A percentile compares a stretch with the other conserved stretches of the same genome.
Evolutionary conservation across 768 basidiomycete genomes (phyloP).

Genomic region (Favolaschia claudopus): DNA sequence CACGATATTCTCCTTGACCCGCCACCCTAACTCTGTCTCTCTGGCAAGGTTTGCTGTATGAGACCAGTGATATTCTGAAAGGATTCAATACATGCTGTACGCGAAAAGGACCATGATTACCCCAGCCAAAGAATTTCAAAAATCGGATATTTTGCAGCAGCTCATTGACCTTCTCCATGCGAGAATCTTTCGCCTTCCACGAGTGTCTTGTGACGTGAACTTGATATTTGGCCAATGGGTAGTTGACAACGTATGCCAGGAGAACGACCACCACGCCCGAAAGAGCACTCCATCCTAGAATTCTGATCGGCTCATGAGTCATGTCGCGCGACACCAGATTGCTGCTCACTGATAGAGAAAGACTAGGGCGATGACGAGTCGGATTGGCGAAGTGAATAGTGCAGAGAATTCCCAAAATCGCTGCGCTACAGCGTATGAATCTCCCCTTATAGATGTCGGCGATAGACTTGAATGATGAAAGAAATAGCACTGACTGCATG

Average conservation of each 20-base stretch:
- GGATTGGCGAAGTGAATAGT: conserved; percentile 67
- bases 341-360: conserved; percentile 74
- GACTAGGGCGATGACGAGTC: conserved; percentile 68
- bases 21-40: conserved; percentile 71
- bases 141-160: conserved; percentile 78
- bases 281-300: conserved; percentile 82
- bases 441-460: too few species aligned
- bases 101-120: conserved; percentile 42
- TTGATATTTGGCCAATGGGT: conserved; percentile 71
- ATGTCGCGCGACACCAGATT: background rate
- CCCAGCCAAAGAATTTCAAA: conserved; percentile 81
- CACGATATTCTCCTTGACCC: conserved; percentile 68
- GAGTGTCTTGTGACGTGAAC: conserved; percentile 66
- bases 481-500: conserved; percentile 64
- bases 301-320: conserved; percentile 42
- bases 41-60: conserved; percentile 57
- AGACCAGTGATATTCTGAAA: conserved; percentile 67
- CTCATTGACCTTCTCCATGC: conserved; percentile 80
- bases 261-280: conserved; percentile 73
- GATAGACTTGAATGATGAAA: conserved; percentile 2
- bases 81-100: conserved; percentile 4
- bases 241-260: conserved; percentile 68
- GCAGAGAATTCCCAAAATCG: conserved; percentile 78
- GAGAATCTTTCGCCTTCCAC: conserved; percentile 69
- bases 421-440: conserved; percentile 73